Evolutionary conservation across 805 yeast genomes (phyloP), one percentile per base, ranked within the genome.

Genomic region (Candida alai): DNA sequence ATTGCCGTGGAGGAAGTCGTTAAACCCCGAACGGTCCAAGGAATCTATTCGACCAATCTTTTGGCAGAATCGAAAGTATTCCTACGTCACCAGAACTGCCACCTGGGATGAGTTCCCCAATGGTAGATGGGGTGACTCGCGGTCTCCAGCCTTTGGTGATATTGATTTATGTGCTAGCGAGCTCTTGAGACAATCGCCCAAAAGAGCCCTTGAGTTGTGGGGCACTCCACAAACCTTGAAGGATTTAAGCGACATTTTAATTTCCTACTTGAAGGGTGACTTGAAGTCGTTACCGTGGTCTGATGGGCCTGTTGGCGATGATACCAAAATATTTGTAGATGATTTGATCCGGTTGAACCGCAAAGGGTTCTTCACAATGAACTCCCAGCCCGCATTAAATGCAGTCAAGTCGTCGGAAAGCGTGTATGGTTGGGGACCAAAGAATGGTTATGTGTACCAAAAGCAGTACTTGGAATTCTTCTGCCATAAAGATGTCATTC

Each of bases 41-140:
- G 96, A 89, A 58, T 65, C 81, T 20, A 89, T 90, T 32, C 77
- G 96, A 53, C 97, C 97, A 12, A 90, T 90, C 42, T 90, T 90
- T 60, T 90, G 97, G 97, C 84, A 86, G 56, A 84, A 87, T 58
- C 78, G 97, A 66, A 89, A 89, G 51, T 84, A 83, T 58, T 80
- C 95, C 11, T 90, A 90, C 56, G 78, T 87, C 41, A 75, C 87
- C 30, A 74, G 97, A 58, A 90, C 97, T 6, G 78, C 93, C 17
- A 81, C 83, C 37, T 93, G 98, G 88, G 98, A 93, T 62, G 98
- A 93, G 59, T 93, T 90, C 54, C 98, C 98, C 33, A 93, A 90
- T 59, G 98, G 98, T 41, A 74, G 98, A 65, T 93, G 96, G 89
- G 98, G 98, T 51, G 97, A 93, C 57, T 85, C 97, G 3, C 72